Percentiles rank a stretch among this genome's conserved stretches.
phyloP scores from a whole-genome alignment of 2,329 filamentous ascomycete species.

The Ascochyta rabiei region DNA sequence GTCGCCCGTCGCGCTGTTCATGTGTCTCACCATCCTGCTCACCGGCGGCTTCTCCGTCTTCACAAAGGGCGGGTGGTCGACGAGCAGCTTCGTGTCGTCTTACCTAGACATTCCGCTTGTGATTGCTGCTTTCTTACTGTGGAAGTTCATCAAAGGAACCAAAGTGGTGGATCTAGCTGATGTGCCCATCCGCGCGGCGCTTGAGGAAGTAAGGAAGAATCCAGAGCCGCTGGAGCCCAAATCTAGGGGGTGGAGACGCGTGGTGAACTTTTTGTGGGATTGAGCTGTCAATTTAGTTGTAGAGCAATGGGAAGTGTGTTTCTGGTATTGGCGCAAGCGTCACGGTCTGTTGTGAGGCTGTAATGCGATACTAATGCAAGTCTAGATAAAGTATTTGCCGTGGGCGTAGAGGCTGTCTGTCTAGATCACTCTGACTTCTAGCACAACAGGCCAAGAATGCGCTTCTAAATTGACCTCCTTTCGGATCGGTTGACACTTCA shows the following conservation, averaged over 20 bases:
- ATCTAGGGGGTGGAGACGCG: constrained; percentile 21
- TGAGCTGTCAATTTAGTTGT: background rate
- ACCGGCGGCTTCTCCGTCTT: constrained; percentile 66
- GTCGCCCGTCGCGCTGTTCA: constrained; percentile 39
- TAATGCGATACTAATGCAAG: background rate
- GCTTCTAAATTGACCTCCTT: no score
- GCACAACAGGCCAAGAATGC: no score
- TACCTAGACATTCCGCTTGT: constrained; percentile 47
- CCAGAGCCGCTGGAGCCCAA: constrained; percentile 29
- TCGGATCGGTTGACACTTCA: no score
- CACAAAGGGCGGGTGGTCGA: constrained; percentile 48
- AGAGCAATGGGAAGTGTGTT: background rate
- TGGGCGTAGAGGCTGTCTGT: no score
- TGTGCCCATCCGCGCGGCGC: constrained; percentile 31
- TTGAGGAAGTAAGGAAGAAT: constrained; percentile 26
- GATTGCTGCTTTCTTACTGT: constrained; percentile 61
- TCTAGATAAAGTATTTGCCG: background rate
- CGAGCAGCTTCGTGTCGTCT: constrained; percentile 42
- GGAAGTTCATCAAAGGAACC: constrained; percentile 70
- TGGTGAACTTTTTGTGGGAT: constrained; percentile 26
- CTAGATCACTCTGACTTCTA: no score
- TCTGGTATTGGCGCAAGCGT: background rate
- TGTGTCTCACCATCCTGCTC: constrained; percentile 67
- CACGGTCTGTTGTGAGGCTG: no score
- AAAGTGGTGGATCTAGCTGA: constrained; percentile 47